These are phyloP conservation scores for Euphorbia neoarborescens DNA, from an alignment of 441 rosid genomes.

Conservation along the genomic window DNA sequence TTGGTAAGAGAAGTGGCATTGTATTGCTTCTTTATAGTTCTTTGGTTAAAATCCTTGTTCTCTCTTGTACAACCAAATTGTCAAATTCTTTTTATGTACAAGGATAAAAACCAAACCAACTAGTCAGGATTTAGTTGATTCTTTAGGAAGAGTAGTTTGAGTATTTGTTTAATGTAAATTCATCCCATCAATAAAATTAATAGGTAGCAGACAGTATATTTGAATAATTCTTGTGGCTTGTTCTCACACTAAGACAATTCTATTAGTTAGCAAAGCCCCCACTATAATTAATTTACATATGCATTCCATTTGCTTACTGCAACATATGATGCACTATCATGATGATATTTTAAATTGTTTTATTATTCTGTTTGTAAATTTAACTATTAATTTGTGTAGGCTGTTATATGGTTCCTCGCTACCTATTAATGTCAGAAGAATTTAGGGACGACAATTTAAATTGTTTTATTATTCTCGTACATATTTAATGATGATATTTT, in stretches of 20 bases:
- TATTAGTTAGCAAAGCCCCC: neutral
- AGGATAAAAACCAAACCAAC: neutral
- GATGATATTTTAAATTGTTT: neutral
- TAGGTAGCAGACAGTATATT: neutral
- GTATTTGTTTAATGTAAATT: neutral
- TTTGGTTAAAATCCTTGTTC: neutral
- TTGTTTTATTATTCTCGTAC: conserved; percentile 90
- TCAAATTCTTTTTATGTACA: too few relatives aligned
- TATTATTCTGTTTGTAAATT: neutral
- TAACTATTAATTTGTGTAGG: conserved; percentile 37
- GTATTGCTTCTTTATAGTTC: neutral
- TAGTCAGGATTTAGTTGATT: neutral
- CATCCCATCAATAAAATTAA: too few relatives aligned
- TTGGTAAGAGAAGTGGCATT: neutral
- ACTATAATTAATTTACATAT: neutral
- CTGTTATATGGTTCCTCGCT: conserved; percentile 95
- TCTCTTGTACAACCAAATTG: too few relatives aligned
- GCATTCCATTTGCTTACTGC: conserved; percentile 7
- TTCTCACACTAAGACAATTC: neutral
- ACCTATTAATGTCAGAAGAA: conserved; percentile 75
- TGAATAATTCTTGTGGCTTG: neutral
- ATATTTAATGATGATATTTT: too few relatives aligned
- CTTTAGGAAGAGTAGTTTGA: neutral
- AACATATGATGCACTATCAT: neutral
- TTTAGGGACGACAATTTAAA: too few relatives aligned